Percentiles rank a stretch among this genome's conserved stretches.
These are phyloP conservation scores for Metschnikowia hibisci DNA, from an alignment of 805 yeast species.

Conservation along the genomic window DNA sequence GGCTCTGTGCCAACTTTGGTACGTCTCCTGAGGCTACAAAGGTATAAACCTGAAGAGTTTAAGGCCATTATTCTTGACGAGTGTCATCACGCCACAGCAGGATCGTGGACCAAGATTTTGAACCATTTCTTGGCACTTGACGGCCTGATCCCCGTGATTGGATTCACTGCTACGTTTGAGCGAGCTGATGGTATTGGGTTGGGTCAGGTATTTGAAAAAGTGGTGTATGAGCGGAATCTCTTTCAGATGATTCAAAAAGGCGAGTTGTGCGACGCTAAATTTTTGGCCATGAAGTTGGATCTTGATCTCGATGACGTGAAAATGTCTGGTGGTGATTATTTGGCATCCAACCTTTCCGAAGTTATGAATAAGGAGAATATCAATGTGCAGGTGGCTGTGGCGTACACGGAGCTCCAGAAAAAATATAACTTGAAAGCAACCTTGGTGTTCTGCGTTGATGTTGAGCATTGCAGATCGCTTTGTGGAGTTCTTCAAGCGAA, in stretches of 20 bases:
- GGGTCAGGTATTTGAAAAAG: slow-evolving; percentile 59
- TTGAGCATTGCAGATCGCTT: slow-evolving; percentile 58
- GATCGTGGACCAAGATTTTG: slow-evolving; percentile 56
- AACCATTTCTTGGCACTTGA: slow-evolving; percentile 51
- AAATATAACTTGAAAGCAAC: slow-evolving; percentile 51
- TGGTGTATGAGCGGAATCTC: slow-evolving; percentile 66
- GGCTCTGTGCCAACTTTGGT: slow-evolving; percentile 72
- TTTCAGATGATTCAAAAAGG: slow-evolving; percentile 62
- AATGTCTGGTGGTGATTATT: slow-evolving; percentile 50
- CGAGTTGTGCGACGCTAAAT: slow-evolving; percentile 66
- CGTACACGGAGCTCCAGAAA: slow-evolving; percentile 38
- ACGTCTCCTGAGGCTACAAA: slow-evolving; percentile 42
- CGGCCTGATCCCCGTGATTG: slow-evolving; percentile 54
- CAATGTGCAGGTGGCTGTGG: slow-evolving; percentile 55
- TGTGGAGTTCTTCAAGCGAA: slow-evolving; percentile 48
- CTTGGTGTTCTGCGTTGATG: slow-evolving; percentile 72
- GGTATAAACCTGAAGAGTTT: slow-evolving; percentile 55
- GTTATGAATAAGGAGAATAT: slow-evolving; percentile 52
- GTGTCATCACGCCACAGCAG: slow-evolving; percentile 86
- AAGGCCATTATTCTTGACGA: slow-evolving; percentile 82
- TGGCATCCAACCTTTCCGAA: slow-evolving; percentile 44
- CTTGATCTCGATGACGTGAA: slow-evolving; percentile 39
- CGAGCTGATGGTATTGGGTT: slow-evolving; percentile 68
- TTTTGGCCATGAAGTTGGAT: slow-evolving; percentile 53
- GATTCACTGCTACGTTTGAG: slow-evolving; percentile 85